phyloP scores from a whole-genome alignment of 352 stramenopile genomes.

The Globisporangium ultimum region DNA sequence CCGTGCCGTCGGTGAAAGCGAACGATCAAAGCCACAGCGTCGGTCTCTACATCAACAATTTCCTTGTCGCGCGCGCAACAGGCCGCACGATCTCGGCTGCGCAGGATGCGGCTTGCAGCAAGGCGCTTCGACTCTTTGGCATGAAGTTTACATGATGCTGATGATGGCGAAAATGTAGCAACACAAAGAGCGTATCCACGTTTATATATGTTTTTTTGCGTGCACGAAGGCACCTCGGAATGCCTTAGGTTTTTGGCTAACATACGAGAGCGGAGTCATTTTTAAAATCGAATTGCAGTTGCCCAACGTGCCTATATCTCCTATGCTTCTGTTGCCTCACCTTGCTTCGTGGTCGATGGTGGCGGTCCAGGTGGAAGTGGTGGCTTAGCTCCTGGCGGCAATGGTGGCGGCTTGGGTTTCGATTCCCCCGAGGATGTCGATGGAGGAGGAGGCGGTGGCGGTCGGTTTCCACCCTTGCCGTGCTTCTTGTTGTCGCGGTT shows the following conservation, averaged over 20 bases:
- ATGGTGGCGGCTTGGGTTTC: slow-evolving; percentile 56
- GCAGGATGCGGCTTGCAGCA: slow-evolving; percentile 64
- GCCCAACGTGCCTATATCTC: not conserved
- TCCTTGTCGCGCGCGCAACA: slow-evolving; percentile 49
- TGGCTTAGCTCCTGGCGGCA: slow-evolving; percentile 53
- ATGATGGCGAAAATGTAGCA: not conserved
- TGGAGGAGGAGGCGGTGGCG: slow-evolving; percentile 27
- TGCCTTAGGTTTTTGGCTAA: too few relatives aligned
- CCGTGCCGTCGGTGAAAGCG: slow-evolving; percentile 5
- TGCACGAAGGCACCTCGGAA: too few relatives aligned
- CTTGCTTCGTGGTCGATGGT: slow-evolving; percentile 18
- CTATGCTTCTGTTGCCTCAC: slow-evolving; percentile 30
- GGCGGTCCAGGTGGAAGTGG: slow-evolving; percentile 59
- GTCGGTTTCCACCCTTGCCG: slow-evolving; percentile 19
- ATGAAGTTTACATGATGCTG: slow-evolving; percentile 44
- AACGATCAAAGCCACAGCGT: slow-evolving; percentile 42
- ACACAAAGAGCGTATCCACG: too few relatives aligned
- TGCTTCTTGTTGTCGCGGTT: slow-evolving; percentile 25
- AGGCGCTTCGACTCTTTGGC: slow-evolving; percentile 63
- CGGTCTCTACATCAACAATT: slow-evolving; percentile 66
- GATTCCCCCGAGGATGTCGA: slow-evolving; percentile 13
- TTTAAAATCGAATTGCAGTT: not conserved
- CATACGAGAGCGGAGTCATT: too few relatives aligned
- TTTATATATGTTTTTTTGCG: too few relatives aligned
- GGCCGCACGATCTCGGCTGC: slow-evolving; percentile 68